Evolutionary conservation across 148 eudicot genomes (phyloP).

Genomic region (Rhododendron ovatum): DNA sequence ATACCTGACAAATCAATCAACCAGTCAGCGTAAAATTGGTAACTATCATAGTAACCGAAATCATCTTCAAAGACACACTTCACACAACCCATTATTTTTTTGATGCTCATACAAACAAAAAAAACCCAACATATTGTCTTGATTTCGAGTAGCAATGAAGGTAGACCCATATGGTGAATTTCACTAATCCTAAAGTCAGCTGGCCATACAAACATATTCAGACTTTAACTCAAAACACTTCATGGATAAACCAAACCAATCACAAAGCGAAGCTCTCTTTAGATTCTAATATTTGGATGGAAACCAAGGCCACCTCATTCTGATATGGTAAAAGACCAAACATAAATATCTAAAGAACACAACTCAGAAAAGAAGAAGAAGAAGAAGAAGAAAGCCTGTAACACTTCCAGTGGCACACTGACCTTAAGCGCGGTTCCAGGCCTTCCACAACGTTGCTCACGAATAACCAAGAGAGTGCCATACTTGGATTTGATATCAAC

Average conservation of each 20-base stretch:
- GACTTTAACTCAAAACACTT: not conserved
- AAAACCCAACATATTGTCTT: not conserved
- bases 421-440: constrained; percentile 96
- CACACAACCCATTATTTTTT: not conserved
- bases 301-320: not conserved
- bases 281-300: not conserved
- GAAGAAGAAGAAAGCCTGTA: not conserved
- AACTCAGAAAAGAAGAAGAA: too few species aligned
- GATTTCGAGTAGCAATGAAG: not conserved
- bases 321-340: too few species aligned
- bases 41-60: not conserved
- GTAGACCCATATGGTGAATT: not conserved
- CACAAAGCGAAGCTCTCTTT: not conserved
- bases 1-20: constrained; percentile 36
- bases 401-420: constrained; percentile 5
- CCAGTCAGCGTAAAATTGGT: not conserved
- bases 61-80: not conserved
- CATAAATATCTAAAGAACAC: not conserved
- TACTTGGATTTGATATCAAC: constrained; percentile 77
- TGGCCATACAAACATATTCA: not conserved
- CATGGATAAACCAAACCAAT: not conserved
- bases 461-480: constrained; percentile 62
- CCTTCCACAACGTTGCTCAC: constrained; percentile 62
- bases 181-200: not conserved
- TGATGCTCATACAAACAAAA: not conserved